A percentile compares a stretch with the other conserved stretches of the same genome.
These are phyloP conservation scores for Trichocladium uniseriatum DNA, from an alignment of 495 filamentous ascomycete genomes.

Conservation along the genomic window DNA sequence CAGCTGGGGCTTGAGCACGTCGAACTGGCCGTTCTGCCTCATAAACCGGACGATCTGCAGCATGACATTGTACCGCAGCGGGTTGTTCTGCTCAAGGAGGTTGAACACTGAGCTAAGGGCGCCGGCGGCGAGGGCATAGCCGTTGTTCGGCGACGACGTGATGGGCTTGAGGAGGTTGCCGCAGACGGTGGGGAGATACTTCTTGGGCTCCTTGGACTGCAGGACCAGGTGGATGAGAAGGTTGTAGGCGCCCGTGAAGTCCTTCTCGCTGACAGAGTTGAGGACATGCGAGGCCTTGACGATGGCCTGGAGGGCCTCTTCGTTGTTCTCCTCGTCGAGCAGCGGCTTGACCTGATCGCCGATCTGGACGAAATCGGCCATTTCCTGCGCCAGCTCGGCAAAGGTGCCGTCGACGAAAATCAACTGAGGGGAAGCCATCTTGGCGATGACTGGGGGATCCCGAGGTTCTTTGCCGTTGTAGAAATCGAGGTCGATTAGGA, in stretches of 20 bases:
- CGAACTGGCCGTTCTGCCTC: conserved; percentile 61
- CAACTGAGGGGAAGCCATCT: conserved; percentile 32
- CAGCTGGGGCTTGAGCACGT: conserved; percentile 69
- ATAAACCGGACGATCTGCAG: conserved; percentile 74
- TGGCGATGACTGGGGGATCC: conserved; percentile 10
- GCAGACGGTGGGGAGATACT: conserved; percentile 80
- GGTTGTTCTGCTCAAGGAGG: conserved; percentile 64
- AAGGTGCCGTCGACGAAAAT: conserved; percentile 88
- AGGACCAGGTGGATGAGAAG: conserved; percentile 86
- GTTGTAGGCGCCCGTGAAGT: conserved; percentile 92
- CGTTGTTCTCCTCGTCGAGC: conserved; percentile 61
- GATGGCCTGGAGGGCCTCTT: conserved; percentile 82
- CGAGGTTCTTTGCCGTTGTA: conserved; percentile 2
- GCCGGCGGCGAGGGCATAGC: conserved; percentile 71
- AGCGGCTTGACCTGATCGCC: conserved; percentile 63
- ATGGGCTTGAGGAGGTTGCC: conserved; percentile 78
- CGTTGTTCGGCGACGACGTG: conserved; percentile 72
- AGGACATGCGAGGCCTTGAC: conserved; percentile 62
- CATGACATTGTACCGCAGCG: conserved; percentile 80
- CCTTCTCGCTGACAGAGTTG: conserved; percentile 83
- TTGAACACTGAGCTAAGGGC: conserved; percentile 96
- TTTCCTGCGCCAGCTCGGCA: conserved; percentile 78
- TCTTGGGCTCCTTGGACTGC: conserved; percentile 70
- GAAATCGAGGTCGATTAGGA: not conserved
- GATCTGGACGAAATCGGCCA: conserved; percentile 70